Evolutionary conservation across 1,139 yeast genomes (phyloP).

Genomic region (Geotrichum phurueaensis): DNA sequence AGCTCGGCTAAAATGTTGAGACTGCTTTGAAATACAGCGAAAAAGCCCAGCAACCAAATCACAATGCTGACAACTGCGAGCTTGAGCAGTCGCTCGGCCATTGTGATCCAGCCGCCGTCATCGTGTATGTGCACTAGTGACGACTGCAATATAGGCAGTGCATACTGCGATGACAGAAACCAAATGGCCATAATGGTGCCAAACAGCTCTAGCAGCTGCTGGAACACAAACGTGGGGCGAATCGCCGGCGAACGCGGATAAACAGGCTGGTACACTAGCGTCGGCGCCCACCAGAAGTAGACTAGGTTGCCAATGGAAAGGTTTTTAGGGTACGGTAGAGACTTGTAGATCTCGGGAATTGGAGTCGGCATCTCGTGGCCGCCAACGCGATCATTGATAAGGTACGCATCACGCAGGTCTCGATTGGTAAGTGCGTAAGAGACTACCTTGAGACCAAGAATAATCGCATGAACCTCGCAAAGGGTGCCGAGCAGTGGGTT

Average conservation of each 20-base stretch:
- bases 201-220: slow-evolving; percentile 36
- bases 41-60: slow-evolving; percentile 42
- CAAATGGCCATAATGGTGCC: slow-evolving; percentile 33
- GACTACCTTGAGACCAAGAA: slow-evolving; percentile 39
- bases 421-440: slow-evolving; percentile 43
- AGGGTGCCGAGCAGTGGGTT: slow-evolving; percentile 43
- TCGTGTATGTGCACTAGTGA: slow-evolving; percentile 24
- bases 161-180: slow-evolving; percentile 40
- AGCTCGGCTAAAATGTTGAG: slow-evolving; percentile 58
- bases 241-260: slow-evolving; percentile 37
- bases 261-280: slow-evolving; percentile 44
- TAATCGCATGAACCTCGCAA: slow-evolving; percentile 39
- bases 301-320: slow-evolving; percentile 35
- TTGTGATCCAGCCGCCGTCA: slow-evolving; percentile 24
- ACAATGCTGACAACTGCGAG: slow-evolving; percentile 39
- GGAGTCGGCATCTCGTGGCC: slow-evolving; percentile 8
- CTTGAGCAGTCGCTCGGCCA: slow-evolving; percentile 38
- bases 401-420: slow-evolving; percentile 38
- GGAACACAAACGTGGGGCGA: slow-evolving; percentile 33
- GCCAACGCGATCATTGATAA: slow-evolving; percentile 16
- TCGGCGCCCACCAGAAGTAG: slow-evolving; percentile 44
- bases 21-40: slow-evolving; percentile 40
- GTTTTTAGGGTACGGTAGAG: slow-evolving; percentile 38
- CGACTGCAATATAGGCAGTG: slow-evolving; percentile 40
- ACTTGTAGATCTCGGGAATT: slow-evolving; percentile 35